A percentile compares a stretch with the other conserved stretches of the same genome.
Conservation (phyloP, 2,329 filamentous ascomycete genomes). For the Phaeomoniella chlamydospora region DNA sequence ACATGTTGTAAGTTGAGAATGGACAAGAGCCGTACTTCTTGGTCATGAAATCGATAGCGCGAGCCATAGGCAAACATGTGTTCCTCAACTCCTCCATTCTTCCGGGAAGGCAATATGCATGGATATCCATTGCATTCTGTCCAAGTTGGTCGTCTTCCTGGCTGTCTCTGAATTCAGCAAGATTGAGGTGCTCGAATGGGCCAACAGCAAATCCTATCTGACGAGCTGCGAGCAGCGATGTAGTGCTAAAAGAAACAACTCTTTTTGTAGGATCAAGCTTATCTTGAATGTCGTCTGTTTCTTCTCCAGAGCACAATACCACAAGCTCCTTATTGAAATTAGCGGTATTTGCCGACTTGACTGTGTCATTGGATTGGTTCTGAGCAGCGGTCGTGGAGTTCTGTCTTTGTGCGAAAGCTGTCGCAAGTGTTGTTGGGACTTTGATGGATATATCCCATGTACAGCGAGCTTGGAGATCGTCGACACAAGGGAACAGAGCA, state of each 20-base stretch:
- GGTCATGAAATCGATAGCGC: constrained; percentile 79
- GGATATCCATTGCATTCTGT: constrained; percentile 72
- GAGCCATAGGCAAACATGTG: constrained; percentile 71
- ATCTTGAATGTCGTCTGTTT: constrained; percentile 71
- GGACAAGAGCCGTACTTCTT: constrained; percentile 82
- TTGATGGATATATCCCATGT: constrained; percentile 82
- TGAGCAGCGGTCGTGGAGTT: constrained; percentile 9
- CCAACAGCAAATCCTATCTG: constrained; percentile 91
- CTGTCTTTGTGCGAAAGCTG: constrained; percentile 10
- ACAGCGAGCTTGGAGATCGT: constrained; percentile 67
- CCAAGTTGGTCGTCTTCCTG: constrained; percentile 87
- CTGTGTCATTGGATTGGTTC: neutral
- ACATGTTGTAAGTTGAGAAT: constrained; percentile 81
- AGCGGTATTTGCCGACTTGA: neutral
- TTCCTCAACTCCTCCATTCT: constrained; percentile 71
- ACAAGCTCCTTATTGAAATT: constrained; percentile 50
- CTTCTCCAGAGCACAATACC: constrained; percentile 78
- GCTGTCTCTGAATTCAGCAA: constrained; percentile 76
- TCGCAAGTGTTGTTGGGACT: constrained; percentile 52
- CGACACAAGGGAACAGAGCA: constrained; percentile 85
- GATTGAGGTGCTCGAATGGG: constrained; percentile 84
- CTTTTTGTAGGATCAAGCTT: constrained; percentile 67
- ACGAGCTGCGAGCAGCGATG: constrained; percentile 62
- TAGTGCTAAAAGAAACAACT: constrained; percentile 70
- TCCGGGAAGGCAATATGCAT: constrained; percentile 81